These are phyloP conservation scores for Lathyrus tuberosus DNA, from an alignment of 306 rosid genomes.

Conservation along the genomic window DNA sequence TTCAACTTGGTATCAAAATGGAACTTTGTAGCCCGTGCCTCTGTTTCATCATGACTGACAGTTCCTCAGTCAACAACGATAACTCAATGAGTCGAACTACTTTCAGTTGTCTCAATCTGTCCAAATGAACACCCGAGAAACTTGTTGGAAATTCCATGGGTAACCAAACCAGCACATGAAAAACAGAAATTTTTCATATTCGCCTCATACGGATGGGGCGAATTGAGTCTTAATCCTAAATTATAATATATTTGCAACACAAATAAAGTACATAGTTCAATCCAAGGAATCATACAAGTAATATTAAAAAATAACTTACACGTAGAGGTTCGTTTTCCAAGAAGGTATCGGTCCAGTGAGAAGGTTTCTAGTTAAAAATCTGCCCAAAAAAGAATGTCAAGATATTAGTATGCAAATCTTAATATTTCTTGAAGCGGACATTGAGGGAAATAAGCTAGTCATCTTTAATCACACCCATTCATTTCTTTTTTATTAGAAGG, in stretches of 20 bases:
- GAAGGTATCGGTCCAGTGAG: not conserved
- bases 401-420: not conserved
- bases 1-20: no score
- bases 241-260: not conserved
- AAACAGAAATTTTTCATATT: no score
- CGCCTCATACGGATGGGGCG: no score
- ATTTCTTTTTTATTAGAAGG: not conserved
- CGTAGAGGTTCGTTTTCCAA: not conserved
- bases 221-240: no score
- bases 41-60: no score
- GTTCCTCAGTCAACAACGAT: no score
- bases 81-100: no score
- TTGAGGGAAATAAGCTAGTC: not conserved
- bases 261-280: not conserved
- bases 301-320: conserved; percentile 8
- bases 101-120: no score
- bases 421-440: not conserved
- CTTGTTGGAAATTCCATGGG: no score
- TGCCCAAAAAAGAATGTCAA: not conserved
- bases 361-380: conserved; percentile 26
- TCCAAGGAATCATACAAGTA: conserved; percentile 5
- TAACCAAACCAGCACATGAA: no score
- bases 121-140: no score
- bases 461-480: not conserved
- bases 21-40: no score